Evolutionary conservation across 2,329 filamentous ascomycete species (phyloP), one percentile per base, ranked within the genome.

Genomic region (Alternaria infectoria): DNA sequence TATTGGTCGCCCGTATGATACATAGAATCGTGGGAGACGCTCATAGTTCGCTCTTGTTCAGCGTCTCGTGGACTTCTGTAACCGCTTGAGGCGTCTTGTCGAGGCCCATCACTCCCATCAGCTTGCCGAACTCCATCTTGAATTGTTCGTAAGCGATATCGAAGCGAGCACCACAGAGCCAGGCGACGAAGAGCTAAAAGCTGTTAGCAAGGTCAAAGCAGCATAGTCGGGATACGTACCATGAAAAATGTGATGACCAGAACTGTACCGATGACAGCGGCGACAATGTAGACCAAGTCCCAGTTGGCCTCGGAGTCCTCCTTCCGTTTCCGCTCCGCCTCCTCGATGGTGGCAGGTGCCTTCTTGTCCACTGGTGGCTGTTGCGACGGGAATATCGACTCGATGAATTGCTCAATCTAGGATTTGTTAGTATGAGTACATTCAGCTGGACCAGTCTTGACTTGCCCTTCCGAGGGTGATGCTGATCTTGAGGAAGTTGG

Each of bases 371-470:
- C 54, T 17, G 91, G 89, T 47, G 91, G 87, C 67, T 92, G 89
- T 80, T 97, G 93, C 9, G 88, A 87, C 4, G 96, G 96, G 88
- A 94, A 98, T 71, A 98, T 89, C 6, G 89, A 90, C 81, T 98
- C 95, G 78, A 98, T 97, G 79, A 97, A 97, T 84, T 96, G 92
- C 80, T 98, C 94, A 69, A 97, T 92, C 91, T 96, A 73, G n/a
- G 30, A 21, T 12, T 59, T 44, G 46, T 68, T 30, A 67, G 54
- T 32, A 54, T 62, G 36, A 23, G 46, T 51, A 26, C 19, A 15
- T 15, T 57, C 36, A 47, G 28, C n/a, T 17, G 25, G 54, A 46
- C 19, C 23, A 17, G 17, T 6, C 3, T 8, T 63, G 40, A 65
- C 83, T 73, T 80, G 95, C 92, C 87, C 93, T 93, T 76, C 89